These are phyloP conservation scores for Starmera amethionina DNA, from an alignment of 805 yeast genomes.

Conservation along the genomic window DNA sequence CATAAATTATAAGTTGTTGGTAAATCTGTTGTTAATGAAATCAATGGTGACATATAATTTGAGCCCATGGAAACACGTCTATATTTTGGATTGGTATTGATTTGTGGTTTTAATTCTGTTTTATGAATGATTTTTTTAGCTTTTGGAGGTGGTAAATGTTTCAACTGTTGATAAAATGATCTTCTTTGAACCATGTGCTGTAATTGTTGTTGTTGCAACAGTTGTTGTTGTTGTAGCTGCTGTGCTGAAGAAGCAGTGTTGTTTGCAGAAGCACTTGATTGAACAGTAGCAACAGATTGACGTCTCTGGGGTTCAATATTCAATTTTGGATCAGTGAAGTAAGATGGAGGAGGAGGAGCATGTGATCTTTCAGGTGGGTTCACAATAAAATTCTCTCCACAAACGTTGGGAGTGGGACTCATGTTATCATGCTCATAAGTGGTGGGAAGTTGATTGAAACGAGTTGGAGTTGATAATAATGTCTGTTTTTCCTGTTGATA, in stretches of 20 bases:
- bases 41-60: constrained; percentile 64
- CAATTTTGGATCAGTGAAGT: constrained; percentile 19
- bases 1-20: constrained; percentile 79
- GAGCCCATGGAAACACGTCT: constrained; percentile 60
- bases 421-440: constrained; percentile 35
- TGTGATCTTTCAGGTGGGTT: constrained; percentile 36
- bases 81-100: constrained; percentile 56
- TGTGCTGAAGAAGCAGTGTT: no score
- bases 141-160: constrained; percentile 36
- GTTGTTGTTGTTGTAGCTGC: constrained; percentile 6
- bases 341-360: constrained; percentile 28
- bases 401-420: constrained; percentile 5
- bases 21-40: constrained; percentile 68
- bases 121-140: constrained; percentile 31
- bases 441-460: constrained; percentile 30
- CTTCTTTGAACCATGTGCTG: constrained; percentile 8
- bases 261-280: neutral
- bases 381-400: constrained; percentile 18
- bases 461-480: constrained; percentile 4
- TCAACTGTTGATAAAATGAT: constrained; percentile 20
- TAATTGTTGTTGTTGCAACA: constrained; percentile 9
- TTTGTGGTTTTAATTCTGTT: constrained; percentile 50
- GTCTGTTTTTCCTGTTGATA: constrained; percentile 8
- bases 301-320: constrained; percentile 23
- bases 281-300: constrained; percentile 23